A percentile compares a stretch with the other conserved stretches of the same genome.
These are phyloP conservation scores for Penicillium fuscoglaucum DNA, from an alignment of 2,329 filamentous ascomycete genomes.

Conservation along the genomic window DNA sequence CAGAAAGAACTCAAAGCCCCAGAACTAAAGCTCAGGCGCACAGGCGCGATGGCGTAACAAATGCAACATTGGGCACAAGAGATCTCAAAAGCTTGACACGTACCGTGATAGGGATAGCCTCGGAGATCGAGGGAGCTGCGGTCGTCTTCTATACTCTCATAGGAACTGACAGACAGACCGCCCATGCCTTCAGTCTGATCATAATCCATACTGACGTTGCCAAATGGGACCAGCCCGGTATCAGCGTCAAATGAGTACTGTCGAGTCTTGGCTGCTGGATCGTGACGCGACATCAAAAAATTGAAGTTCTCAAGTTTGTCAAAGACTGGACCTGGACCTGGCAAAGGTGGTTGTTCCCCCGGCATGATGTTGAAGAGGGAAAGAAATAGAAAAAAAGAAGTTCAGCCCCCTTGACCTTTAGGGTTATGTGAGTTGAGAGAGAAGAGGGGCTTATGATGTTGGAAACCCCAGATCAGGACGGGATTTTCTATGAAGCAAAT, in stretches of 20 bases:
- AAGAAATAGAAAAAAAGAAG: constrained; percentile 21
- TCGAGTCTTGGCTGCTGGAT: constrained; percentile 34
- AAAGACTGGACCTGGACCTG: constrained; percentile 26
- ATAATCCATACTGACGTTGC: constrained; percentile 41
- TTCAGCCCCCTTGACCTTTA: constrained; percentile 14
- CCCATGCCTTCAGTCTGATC: constrained; percentile 45
- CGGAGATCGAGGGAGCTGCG: constrained; percentile 40
- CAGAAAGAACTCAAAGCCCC: neutral
- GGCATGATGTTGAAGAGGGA: constrained; percentile 28
- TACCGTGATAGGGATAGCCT: constrained; percentile 44
- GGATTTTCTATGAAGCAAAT: constrained; percentile 12
- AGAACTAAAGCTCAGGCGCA: constrained; percentile 10
- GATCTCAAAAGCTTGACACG: constrained; percentile 25
- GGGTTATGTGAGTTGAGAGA: constrained; percentile 12
- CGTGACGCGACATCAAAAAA: constrained; percentile 37
- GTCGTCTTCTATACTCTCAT: constrained; percentile 45
- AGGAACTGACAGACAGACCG: constrained; percentile 44
- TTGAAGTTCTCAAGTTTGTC: constrained; percentile 42
- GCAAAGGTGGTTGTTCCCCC: constrained; percentile 34
- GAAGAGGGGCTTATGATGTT: constrained; percentile 11
- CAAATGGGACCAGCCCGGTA: constrained; percentile 33
- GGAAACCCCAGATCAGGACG: constrained; percentile 20
- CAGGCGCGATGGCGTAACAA: constrained; percentile 35
- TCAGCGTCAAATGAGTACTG: constrained; percentile 44
- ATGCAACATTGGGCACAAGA: constrained; percentile 32